Conservation (phyloP, 148 eudicot genomes). For the Rhododendron williamsianum region DNA sequence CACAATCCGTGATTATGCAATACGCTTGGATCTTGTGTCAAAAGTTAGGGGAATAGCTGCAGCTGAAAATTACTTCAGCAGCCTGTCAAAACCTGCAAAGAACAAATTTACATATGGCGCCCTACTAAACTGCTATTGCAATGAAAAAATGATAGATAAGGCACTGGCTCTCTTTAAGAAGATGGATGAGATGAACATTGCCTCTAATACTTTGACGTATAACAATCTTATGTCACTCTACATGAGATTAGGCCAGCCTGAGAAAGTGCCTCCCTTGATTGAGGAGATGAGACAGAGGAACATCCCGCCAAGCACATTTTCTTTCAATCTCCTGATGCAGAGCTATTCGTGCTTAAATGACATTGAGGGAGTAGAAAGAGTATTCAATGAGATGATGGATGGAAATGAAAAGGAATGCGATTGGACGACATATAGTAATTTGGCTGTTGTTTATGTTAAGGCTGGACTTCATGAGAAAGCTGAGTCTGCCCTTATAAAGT, state of each 20-base stretch:
- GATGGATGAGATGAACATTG: slow-evolving; percentile 46
- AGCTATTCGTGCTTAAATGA: slow-evolving; percentile 47
- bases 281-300: slow-evolving; percentile 64
- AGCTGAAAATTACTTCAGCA: slow-evolving; percentile 62
- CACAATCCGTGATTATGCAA: slow-evolving; percentile 29
- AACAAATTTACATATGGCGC: slow-evolving; percentile 43
- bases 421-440: slow-evolving; percentile 58
- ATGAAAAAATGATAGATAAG: slow-evolving; percentile 37
- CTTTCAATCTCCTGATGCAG: slow-evolving; percentile 49
- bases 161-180: slow-evolving; percentile 51
- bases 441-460: slow-evolving; percentile 41
- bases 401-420: slow-evolving; percentile 21
- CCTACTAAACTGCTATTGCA: slow-evolving; percentile 68
- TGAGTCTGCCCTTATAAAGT: slow-evolving; percentile 30
- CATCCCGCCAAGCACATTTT: slow-evolving; percentile 20
- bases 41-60: slow-evolving; percentile 46
- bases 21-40: slow-evolving; percentile 45
- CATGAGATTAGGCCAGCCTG: slow-evolving; percentile 50
- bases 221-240: slow-evolving; percentile 57
- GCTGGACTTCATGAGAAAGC: slow-evolving; percentile 51
- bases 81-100: slow-evolving; percentile 33
- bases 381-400: slow-evolving; percentile 41
- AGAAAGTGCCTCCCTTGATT: slow-evolving; percentile 47
- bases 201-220: slow-evolving; percentile 23
- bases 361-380: slow-evolving; percentile 60